Percentiles rank a stretch among this genome's conserved stretches.
Evolutionary conservation across 1,284 basidiomycete species (phyloP).

Genomic region (Papiliotrema flavescens): DNA sequence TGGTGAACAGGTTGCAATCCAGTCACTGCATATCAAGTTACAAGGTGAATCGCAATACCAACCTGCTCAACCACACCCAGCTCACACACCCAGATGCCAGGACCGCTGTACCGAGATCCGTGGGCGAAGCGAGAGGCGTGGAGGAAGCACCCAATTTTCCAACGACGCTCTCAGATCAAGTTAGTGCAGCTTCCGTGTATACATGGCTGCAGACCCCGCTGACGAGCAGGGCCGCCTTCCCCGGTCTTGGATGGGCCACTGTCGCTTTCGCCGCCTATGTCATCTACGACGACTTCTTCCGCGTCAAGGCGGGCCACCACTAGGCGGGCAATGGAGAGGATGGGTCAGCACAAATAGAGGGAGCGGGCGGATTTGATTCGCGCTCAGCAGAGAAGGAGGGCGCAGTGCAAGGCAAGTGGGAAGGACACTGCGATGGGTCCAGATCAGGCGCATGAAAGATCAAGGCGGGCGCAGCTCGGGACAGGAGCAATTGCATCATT

Average conservation of each 20-base stretch:
- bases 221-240: slow-evolving; percentile 66
- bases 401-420: neutral
- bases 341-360: no score
- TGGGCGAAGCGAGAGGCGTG: slow-evolving; percentile 93
- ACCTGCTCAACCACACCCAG: neutral
- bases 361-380: no score
- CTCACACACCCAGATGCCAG: slow-evolving; percentile 34
- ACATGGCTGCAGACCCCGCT: neutral
- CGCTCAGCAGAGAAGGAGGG: neutral
- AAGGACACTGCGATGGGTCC: neutral
- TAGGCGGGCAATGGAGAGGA: neutral
- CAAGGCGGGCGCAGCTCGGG: neutral
- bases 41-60: no score
- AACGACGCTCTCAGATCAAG: slow-evolving; percentile 72
- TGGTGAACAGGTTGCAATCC: no score
- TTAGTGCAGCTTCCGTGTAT: slow-evolving; percentile 14
- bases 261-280: slow-evolving; percentile 89
- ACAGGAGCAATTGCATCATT: slow-evolving; percentile 4
- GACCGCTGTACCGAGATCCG: slow-evolving; percentile 78
- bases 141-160: slow-evolving; percentile 84
- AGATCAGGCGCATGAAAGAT: neutral
- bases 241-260: slow-evolving; percentile 85
- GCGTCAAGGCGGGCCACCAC: slow-evolving; percentile 26
- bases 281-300: slow-evolving; percentile 63
- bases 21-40: no score